Evolutionary conservation across 2,329 filamentous ascomycete genomes (phyloP).

Genomic region (Aspergillus texensis): DNA sequence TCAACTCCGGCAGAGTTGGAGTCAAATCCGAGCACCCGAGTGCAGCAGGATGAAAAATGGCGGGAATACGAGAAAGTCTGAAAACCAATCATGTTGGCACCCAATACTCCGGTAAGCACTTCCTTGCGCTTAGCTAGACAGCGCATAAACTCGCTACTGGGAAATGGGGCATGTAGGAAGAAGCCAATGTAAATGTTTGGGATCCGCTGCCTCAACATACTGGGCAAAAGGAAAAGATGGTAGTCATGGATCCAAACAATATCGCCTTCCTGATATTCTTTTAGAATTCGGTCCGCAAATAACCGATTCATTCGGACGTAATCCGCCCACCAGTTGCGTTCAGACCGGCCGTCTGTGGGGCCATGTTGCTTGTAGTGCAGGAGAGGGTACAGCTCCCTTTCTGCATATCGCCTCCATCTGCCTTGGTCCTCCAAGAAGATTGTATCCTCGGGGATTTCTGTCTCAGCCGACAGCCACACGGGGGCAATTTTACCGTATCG

Average conservation of each 20-base stretch:
- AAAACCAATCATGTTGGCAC: slow-evolving; percentile 91
- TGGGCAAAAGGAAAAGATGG: slow-evolving; percentile 86
- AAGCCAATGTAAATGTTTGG: slow-evolving; percentile 93
- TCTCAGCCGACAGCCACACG: slow-evolving; percentile 84
- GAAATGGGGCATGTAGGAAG: slow-evolving; percentile 92
- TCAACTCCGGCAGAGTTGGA: slow-evolving; percentile 84
- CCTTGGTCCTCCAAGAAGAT: slow-evolving; percentile 78
- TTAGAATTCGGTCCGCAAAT: slow-evolving; percentile 85
- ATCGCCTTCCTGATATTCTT: slow-evolving; percentile 89
- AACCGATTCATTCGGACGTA: slow-evolving; percentile 92
- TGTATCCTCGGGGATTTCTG: slow-evolving; percentile 67
- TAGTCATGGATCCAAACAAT: slow-evolving; percentile 94
- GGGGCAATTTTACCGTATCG: slow-evolving; percentile 79
- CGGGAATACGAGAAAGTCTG: slow-evolving; percentile 94
- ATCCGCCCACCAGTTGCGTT: slow-evolving; percentile 84
- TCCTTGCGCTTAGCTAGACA: slow-evolving; percentile 88
- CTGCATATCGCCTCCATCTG: slow-evolving; percentile 86
- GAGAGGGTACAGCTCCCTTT: slow-evolving; percentile 87
- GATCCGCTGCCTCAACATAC: slow-evolving; percentile 80
- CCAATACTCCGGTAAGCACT: slow-evolving; percentile 83
- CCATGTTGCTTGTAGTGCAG: slow-evolving; percentile 97
- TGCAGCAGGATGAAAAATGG: slow-evolving; percentile 93
- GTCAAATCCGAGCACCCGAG: slow-evolving; percentile 84
- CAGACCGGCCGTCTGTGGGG: slow-evolving; percentile 79
- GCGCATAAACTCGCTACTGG: slow-evolving; percentile 91